A percentile compares a stretch with the other conserved stretches of the same genome.
phyloP scores from a whole-genome alignment of 164 flowering plant species.

The Annona squamosa region DNA sequence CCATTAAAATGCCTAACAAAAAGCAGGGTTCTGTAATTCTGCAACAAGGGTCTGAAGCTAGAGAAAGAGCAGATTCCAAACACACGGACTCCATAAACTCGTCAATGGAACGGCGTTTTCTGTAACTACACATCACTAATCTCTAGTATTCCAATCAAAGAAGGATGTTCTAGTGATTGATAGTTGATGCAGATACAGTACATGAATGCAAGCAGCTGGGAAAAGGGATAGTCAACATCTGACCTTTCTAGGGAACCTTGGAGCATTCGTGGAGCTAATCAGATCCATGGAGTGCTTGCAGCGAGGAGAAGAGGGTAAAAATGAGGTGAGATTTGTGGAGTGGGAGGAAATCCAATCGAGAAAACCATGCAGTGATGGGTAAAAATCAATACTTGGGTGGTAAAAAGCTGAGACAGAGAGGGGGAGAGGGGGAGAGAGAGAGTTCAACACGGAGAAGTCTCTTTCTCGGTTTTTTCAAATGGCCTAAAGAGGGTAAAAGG shows the following conservation, averaged over 20 bases:
- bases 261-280: slow-evolving; percentile 6
- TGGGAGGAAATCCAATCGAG: neutral
- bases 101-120: slow-evolving; percentile 14
- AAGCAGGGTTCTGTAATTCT: slow-evolving; percentile 16
- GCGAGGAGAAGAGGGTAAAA: neutral
- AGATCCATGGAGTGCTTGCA: slow-evolving; percentile 3
- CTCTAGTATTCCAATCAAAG: slow-evolving; percentile 1
- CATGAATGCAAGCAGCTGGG: slow-evolving; percentile 2
- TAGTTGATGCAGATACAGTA: neutral
- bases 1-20: slow-evolving; percentile 1
- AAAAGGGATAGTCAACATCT: slow-evolving; percentile 10
- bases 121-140: slow-evolving; percentile 16
- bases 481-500: slow-evolving; percentile 29
- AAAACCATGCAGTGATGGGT: slow-evolving; percentile 1
- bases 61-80: slow-evolving; percentile 5
- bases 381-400: neutral
- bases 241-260: slow-evolving; percentile 10
- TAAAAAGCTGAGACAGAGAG: neutral
- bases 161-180: neutral
- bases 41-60: slow-evolving; percentile 19
- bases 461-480: slow-evolving; percentile 32
- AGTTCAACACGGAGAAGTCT: slow-evolving; percentile 4
- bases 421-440: neutral
- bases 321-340: slow-evolving; percentile 1
- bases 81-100: slow-evolving; percentile 13